phyloP scores from a whole-genome alignment of 2,329 filamentous ascomycete genomes.

The Volutella citrinella region DNA sequence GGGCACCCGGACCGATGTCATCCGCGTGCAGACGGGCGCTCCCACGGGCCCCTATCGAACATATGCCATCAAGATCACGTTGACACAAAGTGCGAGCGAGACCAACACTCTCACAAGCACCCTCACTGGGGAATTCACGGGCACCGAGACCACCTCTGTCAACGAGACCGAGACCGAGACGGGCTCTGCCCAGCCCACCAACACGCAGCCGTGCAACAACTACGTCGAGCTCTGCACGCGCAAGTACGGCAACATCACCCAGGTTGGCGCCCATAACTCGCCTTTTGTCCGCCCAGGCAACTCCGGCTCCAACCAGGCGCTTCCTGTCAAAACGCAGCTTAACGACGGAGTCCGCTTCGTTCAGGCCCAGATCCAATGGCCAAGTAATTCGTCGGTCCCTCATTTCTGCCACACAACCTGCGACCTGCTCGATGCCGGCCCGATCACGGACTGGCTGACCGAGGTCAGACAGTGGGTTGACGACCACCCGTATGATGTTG shows the following conservation, averaged over 20 bases:
- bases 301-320: constrained; percentile 71
- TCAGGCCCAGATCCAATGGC: constrained; percentile 62
- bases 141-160: constrained; percentile 29
- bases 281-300: constrained; percentile 71
- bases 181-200: constrained; percentile 46
- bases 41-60: constrained; percentile 25
- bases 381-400: constrained; percentile 45
- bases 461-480: constrained; percentile 71
- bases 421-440: constrained; percentile 76
- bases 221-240: constrained; percentile 73
- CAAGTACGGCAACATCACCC: constrained; percentile 78
- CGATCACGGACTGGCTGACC: constrained; percentile 70
- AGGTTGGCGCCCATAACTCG: constrained; percentile 77
- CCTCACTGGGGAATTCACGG: constrained; percentile 43
- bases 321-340: constrained; percentile 66
- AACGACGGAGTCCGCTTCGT: constrained; percentile 71
- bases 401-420: constrained; percentile 87
- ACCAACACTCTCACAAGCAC: constrained; percentile 35
- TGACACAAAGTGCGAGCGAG: constrained; percentile 8
- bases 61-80: constrained; percentile 24
- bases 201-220: constrained; percentile 78
- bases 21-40: constrained; percentile 35
- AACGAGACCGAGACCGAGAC: constrained; percentile 39
- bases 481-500: constrained; percentile 77
- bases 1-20: constrained; percentile 35